Conservation (phyloP, 176 grass and related monocot genomes). For the Melocanna baccifera region DNA sequence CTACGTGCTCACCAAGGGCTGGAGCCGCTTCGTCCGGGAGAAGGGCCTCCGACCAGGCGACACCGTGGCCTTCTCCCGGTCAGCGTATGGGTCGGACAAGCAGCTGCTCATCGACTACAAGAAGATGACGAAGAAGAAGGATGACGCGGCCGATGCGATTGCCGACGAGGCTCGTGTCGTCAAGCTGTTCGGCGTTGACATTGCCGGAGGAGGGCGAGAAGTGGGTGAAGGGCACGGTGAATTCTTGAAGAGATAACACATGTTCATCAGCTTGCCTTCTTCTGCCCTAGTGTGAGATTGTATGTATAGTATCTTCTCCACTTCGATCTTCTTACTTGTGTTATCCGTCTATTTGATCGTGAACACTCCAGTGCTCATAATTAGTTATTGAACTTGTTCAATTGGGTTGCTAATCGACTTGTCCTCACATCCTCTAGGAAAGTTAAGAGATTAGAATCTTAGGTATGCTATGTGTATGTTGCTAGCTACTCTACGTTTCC, state of each 20-base stretch:
- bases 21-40: slow-evolving; percentile 91
- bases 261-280: neutral
- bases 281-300: neutral
- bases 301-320: neutral
- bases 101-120: slow-evolving; percentile 53
- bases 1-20: slow-evolving; percentile 93
- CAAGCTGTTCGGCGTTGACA: slow-evolving; percentile 58
- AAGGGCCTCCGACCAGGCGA: slow-evolving; percentile 70
- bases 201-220: slow-evolving; percentile 28
- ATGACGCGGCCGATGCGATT: neutral
- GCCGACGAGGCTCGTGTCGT: slow-evolving; percentile 26
- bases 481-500: neutral
- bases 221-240: neutral
- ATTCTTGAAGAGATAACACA: slow-evolving; percentile 13
- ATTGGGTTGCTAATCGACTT: neutral
- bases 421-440: neutral
- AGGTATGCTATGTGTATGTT: neutral
- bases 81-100: slow-evolving; percentile 28
- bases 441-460: neutral
- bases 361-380: neutral
- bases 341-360: neutral
- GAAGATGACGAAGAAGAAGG: neutral
- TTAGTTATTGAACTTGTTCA: neutral
- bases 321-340: neutral
- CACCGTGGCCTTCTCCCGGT: neutral